Evolutionary conservation across 2,329 filamentous ascomycete genomes (phyloP), one percentile per base, ranked within the genome.

Genomic region (Chaetothyriales sp.): DNA sequence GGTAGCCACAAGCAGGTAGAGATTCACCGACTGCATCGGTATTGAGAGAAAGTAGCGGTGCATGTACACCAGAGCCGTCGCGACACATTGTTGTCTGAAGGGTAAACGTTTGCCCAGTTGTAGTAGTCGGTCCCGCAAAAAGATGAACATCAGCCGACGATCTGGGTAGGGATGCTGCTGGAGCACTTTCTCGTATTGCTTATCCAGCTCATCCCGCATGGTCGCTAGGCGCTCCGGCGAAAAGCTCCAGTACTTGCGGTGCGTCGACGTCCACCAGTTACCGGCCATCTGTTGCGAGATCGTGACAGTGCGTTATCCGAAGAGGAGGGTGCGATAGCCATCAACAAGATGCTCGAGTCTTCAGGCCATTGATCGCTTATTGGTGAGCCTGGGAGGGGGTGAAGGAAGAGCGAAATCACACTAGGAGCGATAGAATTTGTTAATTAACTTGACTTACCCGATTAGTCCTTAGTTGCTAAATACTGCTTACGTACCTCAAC

Each of bases 231-330:
- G 81, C 56, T 88, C 82, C 63, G 87, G 85, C 46, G 86, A 83
- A 69, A 94, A 95, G 52, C 87, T 85, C 92, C 92, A 98, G 72
- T 86, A 80, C 60, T 82, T 84, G 61, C 84, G 80, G 70, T 98
- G 92, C 22, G 88, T 92, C 51, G 92, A 97, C 58, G 88, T 85
- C 89, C 89, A 98, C 72, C 90, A 98, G 70, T 90, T 95, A 65
- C 89, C 86, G 33, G 90, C 87, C 90, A 95, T 95, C 6, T 25
- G 22, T 3, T 25, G 3, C 3, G 22, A 6, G 22, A 25, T 3
- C 22, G 22, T 25, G 22, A 6, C 22, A 6, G 22, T 25, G 22
- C 22, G 22, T 25, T 25, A 25, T 25, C 22, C 22, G 6, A 25
- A 25, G 22, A 25, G 22, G 22, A 3, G 22, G 6, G 22, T 25